Base-by-base conservation (phyloP, 106 monocot genomes). In the Dendrobium huoshanense region DNA sequence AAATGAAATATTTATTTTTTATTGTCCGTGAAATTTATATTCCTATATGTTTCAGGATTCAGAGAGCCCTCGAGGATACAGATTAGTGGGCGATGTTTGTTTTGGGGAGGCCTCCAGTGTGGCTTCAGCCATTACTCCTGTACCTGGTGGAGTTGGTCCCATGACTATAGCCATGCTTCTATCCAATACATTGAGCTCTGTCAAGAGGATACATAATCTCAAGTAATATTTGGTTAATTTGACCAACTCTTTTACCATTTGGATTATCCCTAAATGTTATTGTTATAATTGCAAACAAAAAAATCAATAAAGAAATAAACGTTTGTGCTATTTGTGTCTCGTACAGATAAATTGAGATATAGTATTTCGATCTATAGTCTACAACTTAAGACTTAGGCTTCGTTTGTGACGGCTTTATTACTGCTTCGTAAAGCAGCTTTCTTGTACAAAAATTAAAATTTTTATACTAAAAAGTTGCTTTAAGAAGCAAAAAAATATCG, bases 141-240 rank as follows among this genome's bases (percentile, higher is more conserved):
- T 96, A 80, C 93, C 96, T 7, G 96, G 96, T 27, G 96, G 96
- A 33, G 96, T 96, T 56, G 96, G 93, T 68, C 96, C 96, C 17
- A 96, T 96, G 96, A 96, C 96, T 17, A 96, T 93, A 29, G 96
- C 96, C 22, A 96, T 96, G 96, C 86, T 96, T 41, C 55, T 96
- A 55, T 93, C 91, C 25, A 96, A 96, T 79, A 96, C 96, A 42
- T 90, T 96, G 29, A 78, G 55, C 20, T 91, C 96, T 37, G 96
- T 90, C 4, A 96, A 93, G 85, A 88, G 96, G 79, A 90, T 88
- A 41, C 91, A 93, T 75, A 85, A 81, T 44, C 84, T 95, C 85
- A 51, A 51, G 51, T 51, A 51, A 51, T 51, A 51, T 51, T 51
- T 51, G 10, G 13, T 13, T 51, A 13, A 51, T 1, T 51, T 51